phyloP scores from a whole-genome alignment of 2,329 filamentous ascomycete species.

The Hymenoscyphus repandus region DNA sequence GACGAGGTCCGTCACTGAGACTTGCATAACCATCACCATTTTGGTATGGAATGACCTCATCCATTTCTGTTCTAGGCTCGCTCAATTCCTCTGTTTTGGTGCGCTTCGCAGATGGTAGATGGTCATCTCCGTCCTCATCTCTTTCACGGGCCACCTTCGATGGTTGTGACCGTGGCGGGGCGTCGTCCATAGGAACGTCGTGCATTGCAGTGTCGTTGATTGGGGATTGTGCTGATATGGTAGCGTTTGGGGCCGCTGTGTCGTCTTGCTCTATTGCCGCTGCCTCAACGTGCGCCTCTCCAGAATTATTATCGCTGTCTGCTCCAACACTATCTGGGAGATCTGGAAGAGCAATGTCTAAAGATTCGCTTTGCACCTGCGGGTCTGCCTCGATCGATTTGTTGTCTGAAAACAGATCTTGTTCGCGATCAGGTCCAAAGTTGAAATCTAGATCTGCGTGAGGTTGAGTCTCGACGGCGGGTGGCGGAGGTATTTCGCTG shows the following conservation, averaged over 20 bases:
- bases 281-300: neutral
- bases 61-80: conserved; percentile 7
- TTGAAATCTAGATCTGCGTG: conserved; percentile 4
- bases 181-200: conserved; percentile 31
- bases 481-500: conserved; percentile 8
- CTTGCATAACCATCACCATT: conserved; percentile 20
- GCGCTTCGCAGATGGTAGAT: conserved; percentile 71
- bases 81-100: conserved; percentile 60
- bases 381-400: no score
- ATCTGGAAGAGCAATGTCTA: neutral
- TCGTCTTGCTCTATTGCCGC: neutral
- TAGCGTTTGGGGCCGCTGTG: neutral
- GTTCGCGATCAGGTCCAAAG: conserved; percentile 8
- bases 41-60: conserved; percentile 13
- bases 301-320: neutral
- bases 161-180: conserved; percentile 26
- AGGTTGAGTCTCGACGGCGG: conserved; percentile 1
- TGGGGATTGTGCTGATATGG: neutral
- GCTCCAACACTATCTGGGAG: neutral
- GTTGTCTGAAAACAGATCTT: neutral
- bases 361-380: neutral
- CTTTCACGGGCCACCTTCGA: conserved; percentile 67
- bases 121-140: conserved; percentile 68
- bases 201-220: neutral
- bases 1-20: conserved; percentile 21